Base-by-base conservation (phyloP, 768 basidiomycete genomes). In the Cystobasidium ongulense region DNA sequence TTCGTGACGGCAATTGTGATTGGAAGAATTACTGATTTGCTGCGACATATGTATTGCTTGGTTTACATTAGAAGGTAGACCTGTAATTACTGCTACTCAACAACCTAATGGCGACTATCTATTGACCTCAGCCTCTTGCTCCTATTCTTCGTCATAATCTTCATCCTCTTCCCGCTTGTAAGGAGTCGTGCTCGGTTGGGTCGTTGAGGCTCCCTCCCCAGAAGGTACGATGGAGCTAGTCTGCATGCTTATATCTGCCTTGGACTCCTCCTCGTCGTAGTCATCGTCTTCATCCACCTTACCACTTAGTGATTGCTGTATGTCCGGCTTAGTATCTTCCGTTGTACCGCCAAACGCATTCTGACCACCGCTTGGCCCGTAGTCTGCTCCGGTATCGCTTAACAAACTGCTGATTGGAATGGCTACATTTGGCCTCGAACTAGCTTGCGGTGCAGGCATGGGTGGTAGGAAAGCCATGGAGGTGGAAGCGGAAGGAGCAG, bases 341-440 rank as follows among this genome's bases (percentile, higher is more conserved):
- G 31, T 29, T 50, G n/a, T 29, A 41, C 39, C 21, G 36, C 35
- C 65, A 8, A 29, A 29, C 52, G 25, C 10, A 11, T 50, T 62
- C 36, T 41, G 52, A 21, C 43, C 63, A 10, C 38, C 65, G 35
- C 11, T 35, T 25, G 75, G 38, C 82, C 84, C 0, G 89, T 90
- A 72, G 89, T 91, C 66, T 90, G 87, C 72, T 84, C 88, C 81
- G 85, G 87, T 76, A 83, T 77, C 46, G 27, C 72, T 39, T 50
- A 70, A 23, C 43, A 74, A 57, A 27, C 71, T 63, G 63, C 62
- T 76, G 29, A 65, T 63, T 23, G 43, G 73, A 63, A 72, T 68
- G 59, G 64, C 59, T 38, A 27, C 68, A 46, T 63, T 76, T 25
- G 50, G 71, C n/a, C 84, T 50, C 82, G 83, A 0, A 80, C 18